Conservation (phyloP, 768 basidiomycete species). For the Suillus brevipes region DNA sequence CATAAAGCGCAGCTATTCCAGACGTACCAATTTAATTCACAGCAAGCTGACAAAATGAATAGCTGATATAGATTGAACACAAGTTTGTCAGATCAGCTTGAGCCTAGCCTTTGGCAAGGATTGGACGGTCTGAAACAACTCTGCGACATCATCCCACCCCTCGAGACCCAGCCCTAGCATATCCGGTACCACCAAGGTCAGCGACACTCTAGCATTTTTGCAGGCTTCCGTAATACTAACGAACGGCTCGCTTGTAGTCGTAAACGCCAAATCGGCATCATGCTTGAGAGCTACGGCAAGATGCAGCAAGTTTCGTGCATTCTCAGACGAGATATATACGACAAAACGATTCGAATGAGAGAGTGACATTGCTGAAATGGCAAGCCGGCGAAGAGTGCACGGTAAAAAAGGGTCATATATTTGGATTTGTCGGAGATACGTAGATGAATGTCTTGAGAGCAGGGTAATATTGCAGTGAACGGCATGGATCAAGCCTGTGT, state of each 20-base stretch:
- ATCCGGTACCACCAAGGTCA: background rate
- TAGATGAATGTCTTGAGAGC: background rate
- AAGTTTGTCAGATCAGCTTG: background rate
- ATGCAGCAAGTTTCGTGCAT: background rate
- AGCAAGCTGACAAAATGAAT: background rate
- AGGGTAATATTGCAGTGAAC: background rate
- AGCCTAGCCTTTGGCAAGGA: background rate
- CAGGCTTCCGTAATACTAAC: background rate
- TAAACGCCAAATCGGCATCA: background rate
- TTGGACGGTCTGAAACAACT: background rate
- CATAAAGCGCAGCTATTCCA: too few relatives aligned
- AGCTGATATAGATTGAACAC: background rate
- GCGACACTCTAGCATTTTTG: background rate
- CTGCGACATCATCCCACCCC: background rate
- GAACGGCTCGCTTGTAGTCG: background rate
- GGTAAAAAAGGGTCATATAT: background rate
- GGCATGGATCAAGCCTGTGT: slow-evolving; percentile 1
- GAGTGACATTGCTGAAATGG: background rate
- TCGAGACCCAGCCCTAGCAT: background rate
- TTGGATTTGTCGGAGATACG: background rate
- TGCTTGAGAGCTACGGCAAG: background rate
- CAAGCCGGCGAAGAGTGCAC: background rate
- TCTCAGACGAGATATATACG: background rate
- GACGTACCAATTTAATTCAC: background rate
- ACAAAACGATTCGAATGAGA: background rate